Percentiles rank a stretch among this genome's conserved stretches.
Evolutionary conservation across 495 filamentous ascomycete species (phyloP).

Genomic region (Cryomyces minteri): DNA sequence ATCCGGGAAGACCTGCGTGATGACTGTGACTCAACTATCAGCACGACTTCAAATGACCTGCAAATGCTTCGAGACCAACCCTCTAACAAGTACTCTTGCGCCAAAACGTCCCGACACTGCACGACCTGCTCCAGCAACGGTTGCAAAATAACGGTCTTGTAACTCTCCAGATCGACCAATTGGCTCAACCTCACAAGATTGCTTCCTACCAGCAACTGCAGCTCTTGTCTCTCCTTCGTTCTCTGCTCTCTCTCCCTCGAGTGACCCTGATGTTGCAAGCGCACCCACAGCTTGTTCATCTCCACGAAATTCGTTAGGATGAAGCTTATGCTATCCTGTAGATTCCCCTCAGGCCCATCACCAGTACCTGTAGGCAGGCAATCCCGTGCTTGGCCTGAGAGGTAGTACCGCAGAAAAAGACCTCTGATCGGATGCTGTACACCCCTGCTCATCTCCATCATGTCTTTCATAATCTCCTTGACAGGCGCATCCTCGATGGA

Average conservation of each 20-base stretch:
- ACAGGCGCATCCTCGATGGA: slow-evolving; percentile 93
- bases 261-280: slow-evolving; percentile 91
- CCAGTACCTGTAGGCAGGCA: slow-evolving; percentile 61
- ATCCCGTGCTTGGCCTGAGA: slow-evolving; percentile 85
- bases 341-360: slow-evolving; percentile 89
- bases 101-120: slow-evolving; percentile 89
- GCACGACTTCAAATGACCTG: slow-evolving; percentile 1
- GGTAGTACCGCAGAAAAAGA: slow-evolving; percentile 86
- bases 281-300: slow-evolving; percentile 99
- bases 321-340: slow-evolving; percentile 95
- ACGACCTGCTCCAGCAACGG: slow-evolving; percentile 92
- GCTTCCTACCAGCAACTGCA: slow-evolving; percentile 87
- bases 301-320: slow-evolving; percentile 97
- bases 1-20: slow-evolving; percentile 97
- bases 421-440: slow-evolving; percentile 94
- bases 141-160: slow-evolving; percentile 77
- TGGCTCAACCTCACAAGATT: slow-evolving; percentile 92
- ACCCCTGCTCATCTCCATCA: slow-evolving; percentile 99
- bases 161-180: slow-evolving; percentile 81
- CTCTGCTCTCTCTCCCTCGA: slow-evolving; percentile 84
- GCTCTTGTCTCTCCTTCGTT: slow-evolving; percentile 84
- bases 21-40: slow-evolving; percentile 36
- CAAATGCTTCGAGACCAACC: slow-evolving; percentile 22
- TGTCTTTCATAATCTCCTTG: slow-evolving; percentile 99
- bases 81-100: slow-evolving; percentile 94